Conservation (phyloP, 2,329 filamentous ascomycete genomes). For the Apiospora saccharicola region DNA sequence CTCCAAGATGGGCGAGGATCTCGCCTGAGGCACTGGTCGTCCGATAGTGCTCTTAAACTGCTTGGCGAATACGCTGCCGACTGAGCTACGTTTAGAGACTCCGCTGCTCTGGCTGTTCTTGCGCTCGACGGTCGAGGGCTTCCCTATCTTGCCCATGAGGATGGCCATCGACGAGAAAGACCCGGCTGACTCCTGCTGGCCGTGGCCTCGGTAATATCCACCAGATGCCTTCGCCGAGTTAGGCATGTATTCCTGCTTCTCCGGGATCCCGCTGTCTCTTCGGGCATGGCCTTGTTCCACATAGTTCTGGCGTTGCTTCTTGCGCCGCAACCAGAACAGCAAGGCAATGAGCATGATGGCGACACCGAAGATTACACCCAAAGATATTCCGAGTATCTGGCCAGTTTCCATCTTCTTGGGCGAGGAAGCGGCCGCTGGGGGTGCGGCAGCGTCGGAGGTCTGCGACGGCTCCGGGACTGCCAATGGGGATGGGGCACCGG, state of each 20-base stretch:
- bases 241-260: conserved; percentile 63
- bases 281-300: conserved; percentile 54
- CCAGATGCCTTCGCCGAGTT: conserved; percentile 52
- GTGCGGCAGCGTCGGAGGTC: conserved; percentile 25
- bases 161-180: conserved; percentile 72
- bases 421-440: conserved; percentile 36
- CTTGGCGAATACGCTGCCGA: conserved; percentile 65
- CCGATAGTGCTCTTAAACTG: conserved; percentile 69
- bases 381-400: conserved; percentile 79
- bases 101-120: conserved; percentile 63
- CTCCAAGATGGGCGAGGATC: conserved; percentile 41
- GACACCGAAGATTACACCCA: conserved; percentile 82
- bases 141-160: conserved; percentile 68
- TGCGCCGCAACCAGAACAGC: conserved; percentile 74
- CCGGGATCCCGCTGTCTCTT: conserved; percentile 52
- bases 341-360: conserved; percentile 73
- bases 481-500: conserved; percentile 38
- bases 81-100: conserved; percentile 59
- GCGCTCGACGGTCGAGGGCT: conserved; percentile 42
- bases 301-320: conserved; percentile 61
- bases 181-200: conserved; percentile 58
- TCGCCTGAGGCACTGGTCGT: conserved; percentile 63
- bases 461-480: conserved; percentile 34
- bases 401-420: conserved; percentile 49
- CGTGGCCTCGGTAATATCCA: conserved; percentile 59